A percentile compares a stretch with the other conserved stretches of the same genome.
Evolutionary conservation across 129 eudicot species (phyloP).

Genomic region (Flaveria brownii): DNA sequence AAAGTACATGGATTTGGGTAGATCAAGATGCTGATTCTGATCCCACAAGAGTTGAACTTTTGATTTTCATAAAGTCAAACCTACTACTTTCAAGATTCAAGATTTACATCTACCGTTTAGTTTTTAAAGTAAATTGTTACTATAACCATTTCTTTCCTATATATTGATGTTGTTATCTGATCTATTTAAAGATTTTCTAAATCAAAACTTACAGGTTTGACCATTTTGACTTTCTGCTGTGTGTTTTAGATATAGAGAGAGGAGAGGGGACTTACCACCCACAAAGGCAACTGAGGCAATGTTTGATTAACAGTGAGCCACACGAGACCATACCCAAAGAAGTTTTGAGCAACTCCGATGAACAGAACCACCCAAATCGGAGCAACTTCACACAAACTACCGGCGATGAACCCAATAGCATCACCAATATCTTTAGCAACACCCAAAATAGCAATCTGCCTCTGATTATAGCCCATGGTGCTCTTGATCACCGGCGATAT

Average conservation of each 20-base stretch:
- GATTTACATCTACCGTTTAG: neutral
- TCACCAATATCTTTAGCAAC: constrained; percentile 76
- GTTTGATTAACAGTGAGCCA: constrained; percentile 58
- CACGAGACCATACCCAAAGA: constrained; percentile 73
- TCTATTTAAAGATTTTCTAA: neutral
- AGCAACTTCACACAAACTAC: constrained; percentile 58
- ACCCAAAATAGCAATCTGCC: constrained; percentile 69
- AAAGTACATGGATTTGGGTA: neutral
- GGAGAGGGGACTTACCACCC: constrained; percentile 58
- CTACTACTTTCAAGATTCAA: constrained; percentile 18
- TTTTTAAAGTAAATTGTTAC: neutral
- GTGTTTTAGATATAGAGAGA: neutral
- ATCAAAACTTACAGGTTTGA: neutral
- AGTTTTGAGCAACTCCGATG: constrained; percentile 69
- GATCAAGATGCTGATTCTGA: constrained; percentile 8
- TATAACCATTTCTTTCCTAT: neutral
- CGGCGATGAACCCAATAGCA: constrained; percentile 68
- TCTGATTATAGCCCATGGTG: constrained; percentile 66
- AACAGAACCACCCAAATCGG: constrained; percentile 67
- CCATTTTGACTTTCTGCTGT: neutral
- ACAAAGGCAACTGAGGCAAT: constrained; percentile 57
- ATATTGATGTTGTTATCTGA: neutral
- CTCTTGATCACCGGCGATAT: constrained; percentile 72
- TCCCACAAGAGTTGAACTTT: constrained; percentile 11
- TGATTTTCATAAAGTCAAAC: constrained; percentile 12